Base-by-base conservation (phyloP, 208 protist genomes). In the Trypanosomatidae sp. region DNA sequence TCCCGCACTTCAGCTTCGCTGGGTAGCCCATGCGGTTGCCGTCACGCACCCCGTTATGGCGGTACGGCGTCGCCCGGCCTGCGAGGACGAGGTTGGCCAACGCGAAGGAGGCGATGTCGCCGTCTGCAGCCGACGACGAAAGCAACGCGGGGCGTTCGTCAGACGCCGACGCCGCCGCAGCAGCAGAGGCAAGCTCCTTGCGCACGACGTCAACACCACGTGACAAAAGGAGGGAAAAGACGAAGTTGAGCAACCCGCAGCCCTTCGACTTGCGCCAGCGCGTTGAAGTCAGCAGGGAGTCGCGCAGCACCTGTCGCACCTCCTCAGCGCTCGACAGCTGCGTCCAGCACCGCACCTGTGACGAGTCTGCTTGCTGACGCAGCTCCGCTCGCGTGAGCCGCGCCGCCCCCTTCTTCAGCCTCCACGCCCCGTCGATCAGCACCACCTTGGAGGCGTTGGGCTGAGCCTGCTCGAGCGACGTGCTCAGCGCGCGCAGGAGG, bases 201-300 rank as follows among this genome's bases (percentile, higher is more conserved):
- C 70, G 62, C 52, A 89, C 78, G 56, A 58, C 68, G 19, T 83
- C 80, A 13, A 81, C 66, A 1, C 84, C 90, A 65, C 83, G 82
- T 15, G 88, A 91, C 17, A 95, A 73, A 9, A 94, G 50, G 19
- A 90, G 62, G 13, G 89, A 94, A 10, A 94, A 52, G 15, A 95
- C 53, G 60, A 95, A 95, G 73, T 82, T 93, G 46, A 84, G 80
- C 36, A 96, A 41, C 49, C 92, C 92, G 43, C 73, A 69, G 22
- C 89, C 90, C 12, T 77, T 84, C 25, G 86, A 80, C 55, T 81
- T 73, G 55, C 77, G 81, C 89, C 89, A 96, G 62, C 80, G 60
- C 19, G 73, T 72, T 59, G 84, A 64, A 25, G 80, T 52, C 2
- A 72, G 62, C 28, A 83, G 55, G n/a, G 88, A 78, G 8, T 69